phyloP scores from a whole-genome alignment of 257 asterid genomes.

The Nicotiana sylvestris region DNA sequence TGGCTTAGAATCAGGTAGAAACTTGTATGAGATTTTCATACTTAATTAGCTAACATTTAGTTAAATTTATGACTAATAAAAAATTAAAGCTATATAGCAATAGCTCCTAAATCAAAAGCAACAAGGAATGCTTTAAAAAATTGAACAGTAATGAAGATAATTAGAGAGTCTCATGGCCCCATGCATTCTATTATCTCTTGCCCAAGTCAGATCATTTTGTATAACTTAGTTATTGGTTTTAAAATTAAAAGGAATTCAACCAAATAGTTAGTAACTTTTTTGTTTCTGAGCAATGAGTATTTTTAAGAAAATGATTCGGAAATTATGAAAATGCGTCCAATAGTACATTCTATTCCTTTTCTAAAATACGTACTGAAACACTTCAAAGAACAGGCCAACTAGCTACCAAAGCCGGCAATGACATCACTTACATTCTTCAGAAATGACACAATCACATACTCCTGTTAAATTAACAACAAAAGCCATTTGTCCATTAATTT shows the following conservation, averaged over 20 bases:
- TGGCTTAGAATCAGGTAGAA: too few relatives aligned
- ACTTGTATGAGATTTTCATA: too few relatives aligned
- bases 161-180: too few relatives aligned
- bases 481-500: not conserved
- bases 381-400: not conserved
- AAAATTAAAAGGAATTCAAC: not conserved
- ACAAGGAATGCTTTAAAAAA: too few relatives aligned
- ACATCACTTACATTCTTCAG: not conserved
- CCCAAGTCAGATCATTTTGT: too few relatives aligned
- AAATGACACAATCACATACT: not conserved
- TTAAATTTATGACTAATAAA: too few relatives aligned
- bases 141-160: too few relatives aligned
- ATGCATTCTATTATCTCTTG: too few relatives aligned
- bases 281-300: not conserved
- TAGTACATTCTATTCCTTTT: not conserved
- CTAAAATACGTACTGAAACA: not conserved
- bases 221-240: too few relatives aligned
- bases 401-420: slow-evolving; percentile 10
- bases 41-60: too few relatives aligned
- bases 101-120: too few relatives aligned
- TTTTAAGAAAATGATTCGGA: not conserved
- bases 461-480: not conserved
- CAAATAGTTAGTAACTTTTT: not conserved
- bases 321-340: too few relatives aligned
- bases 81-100: not conserved